Evolutionary conservation across 768 basidiomycete species (phyloP).

Genomic region (Tephrocybe sp.): DNA sequence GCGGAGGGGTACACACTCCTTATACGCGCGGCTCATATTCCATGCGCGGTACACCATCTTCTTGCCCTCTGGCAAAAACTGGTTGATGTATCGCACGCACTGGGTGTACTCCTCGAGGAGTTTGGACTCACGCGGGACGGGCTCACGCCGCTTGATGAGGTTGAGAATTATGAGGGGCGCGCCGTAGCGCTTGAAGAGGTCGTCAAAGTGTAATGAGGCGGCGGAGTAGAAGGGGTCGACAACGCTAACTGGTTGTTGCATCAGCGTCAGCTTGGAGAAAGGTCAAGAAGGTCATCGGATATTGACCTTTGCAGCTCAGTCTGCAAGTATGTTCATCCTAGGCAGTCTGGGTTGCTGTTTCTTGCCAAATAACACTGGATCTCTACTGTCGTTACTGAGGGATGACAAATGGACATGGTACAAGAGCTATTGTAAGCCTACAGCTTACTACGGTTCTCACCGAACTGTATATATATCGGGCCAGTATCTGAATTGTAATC

Average conservation of each 20-base stretch:
- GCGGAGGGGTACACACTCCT: conserved; percentile 66
- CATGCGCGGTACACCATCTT: conserved; percentile 92
- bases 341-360: too few relatives aligned
- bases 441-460: too few relatives aligned
- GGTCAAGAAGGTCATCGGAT: too few relatives aligned
- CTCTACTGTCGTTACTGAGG: too few relatives aligned
- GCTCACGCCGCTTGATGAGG: conserved; percentile 85
- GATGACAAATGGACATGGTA: too few relatives aligned
- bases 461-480: too few relatives aligned
- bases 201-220: conserved; percentile 90
- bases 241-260: conserved; percentile 86
- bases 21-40: conserved; percentile 96
- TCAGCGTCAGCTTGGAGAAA: too few relatives aligned
- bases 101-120: conserved; percentile 88
- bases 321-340: too few relatives aligned
- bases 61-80: conserved; percentile 84
- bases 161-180: conserved; percentile 89
- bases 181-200: conserved; percentile 88
- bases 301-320: too few relatives aligned
- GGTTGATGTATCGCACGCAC: conserved; percentile 91
- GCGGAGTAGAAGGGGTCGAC: conserved; percentile 95
- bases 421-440: too few relatives aligned
- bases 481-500: too few relatives aligned
- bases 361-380: too few relatives aligned
- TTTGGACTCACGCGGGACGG: conserved; percentile 84